Evolutionary conservation across 805 yeast species (phyloP).

Genomic region (Candida easanensis): DNA sequence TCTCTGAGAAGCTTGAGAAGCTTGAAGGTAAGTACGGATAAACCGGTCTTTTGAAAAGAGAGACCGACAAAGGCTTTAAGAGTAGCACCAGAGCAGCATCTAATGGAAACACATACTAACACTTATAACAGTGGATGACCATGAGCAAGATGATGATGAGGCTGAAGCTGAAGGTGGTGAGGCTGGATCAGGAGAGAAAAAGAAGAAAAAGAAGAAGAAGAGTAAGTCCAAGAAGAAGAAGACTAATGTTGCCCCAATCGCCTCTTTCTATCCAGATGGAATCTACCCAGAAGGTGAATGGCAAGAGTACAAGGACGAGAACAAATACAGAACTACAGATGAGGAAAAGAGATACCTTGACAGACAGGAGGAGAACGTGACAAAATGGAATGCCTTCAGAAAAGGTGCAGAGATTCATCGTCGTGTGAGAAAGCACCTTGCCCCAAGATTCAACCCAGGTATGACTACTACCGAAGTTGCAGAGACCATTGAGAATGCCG

Average conservation of each 20-base stretch:
- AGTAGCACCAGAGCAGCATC: background rate
- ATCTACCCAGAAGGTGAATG: conserved; percentile 86
- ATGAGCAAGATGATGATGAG: conserved; percentile 22
- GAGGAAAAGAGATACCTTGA: conserved; percentile 84
- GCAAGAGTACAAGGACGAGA: conserved; percentile 67
- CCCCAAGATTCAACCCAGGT: conserved; percentile 77
- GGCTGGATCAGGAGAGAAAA: conserved; percentile 27
- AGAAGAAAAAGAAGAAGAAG: conserved; percentile 50
- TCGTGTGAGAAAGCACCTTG: conserved; percentile 80
- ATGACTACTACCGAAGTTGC: conserved; percentile 90
- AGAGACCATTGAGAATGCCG: conserved; percentile 81
- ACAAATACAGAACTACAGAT: conserved; percentile 71
- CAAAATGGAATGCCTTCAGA: conserved; percentile 83
- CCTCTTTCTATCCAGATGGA: conserved; percentile 64
- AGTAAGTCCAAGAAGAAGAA: conserved; percentile 57
- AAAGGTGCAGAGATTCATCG: conserved; percentile 97
- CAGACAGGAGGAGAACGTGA: conserved; percentile 44
- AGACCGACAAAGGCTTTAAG: no score
- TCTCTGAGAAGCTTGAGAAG: conserved; percentile 20
- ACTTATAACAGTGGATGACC: conserved; percentile 1
- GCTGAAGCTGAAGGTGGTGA: conserved; percentile 30
- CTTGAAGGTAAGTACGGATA: conserved; percentile 10
- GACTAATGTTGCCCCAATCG: conserved; percentile 52
- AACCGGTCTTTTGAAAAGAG: no score
- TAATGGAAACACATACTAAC: background rate